A percentile compares a stretch with the other conserved stretches of the same genome.
Evolutionary conservation across 1,139 yeast species (phyloP).

Genomic region (Torulaspora globosa): DNA sequence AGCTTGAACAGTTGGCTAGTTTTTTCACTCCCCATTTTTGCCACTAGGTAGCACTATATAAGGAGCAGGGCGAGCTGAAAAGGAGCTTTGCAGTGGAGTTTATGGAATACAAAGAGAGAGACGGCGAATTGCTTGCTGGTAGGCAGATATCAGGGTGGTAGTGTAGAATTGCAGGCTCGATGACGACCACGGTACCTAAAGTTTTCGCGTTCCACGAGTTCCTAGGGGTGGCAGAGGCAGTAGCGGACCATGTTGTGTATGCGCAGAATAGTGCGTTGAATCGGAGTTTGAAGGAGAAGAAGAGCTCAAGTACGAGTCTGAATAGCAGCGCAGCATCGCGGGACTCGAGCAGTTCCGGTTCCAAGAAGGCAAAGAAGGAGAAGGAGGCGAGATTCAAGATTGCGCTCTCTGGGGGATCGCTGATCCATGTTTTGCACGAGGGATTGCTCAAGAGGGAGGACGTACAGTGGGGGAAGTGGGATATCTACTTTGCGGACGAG

Average conservation of each 20-base stretch:
- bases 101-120: background rate
- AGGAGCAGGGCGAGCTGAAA: constrained; percentile 9
- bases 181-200: constrained; percentile 92
- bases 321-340: constrained; percentile 12
- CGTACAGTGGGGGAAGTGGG: constrained; percentile 93
- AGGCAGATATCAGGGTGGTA: too few species aligned
- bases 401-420: constrained; percentile 90
- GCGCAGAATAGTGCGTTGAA: constrained; percentile 58
- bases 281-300: constrained; percentile 24
- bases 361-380: constrained; percentile 34
- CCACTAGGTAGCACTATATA: constrained; percentile 5
- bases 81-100: constrained; percentile 9
- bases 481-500: constrained; percentile 94
- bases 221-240: constrained; percentile 89
- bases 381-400: constrained; percentile 72
- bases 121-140: background rate
- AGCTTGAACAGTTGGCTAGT: background rate
- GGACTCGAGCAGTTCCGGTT: constrained; percentile 11
- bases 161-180: constrained; percentile 27
- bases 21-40: constrained; percentile 6
- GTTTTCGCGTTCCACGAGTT: constrained; percentile 88
- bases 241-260: constrained; percentile 79
- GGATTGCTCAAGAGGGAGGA: constrained; percentile 72
- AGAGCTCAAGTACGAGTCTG: constrained; percentile 21
- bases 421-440: constrained; percentile 78